Evolutionary conservation across 1,139 yeast species (phyloP).

Genomic region (Schizosaccharomyces versatilis): DNA sequence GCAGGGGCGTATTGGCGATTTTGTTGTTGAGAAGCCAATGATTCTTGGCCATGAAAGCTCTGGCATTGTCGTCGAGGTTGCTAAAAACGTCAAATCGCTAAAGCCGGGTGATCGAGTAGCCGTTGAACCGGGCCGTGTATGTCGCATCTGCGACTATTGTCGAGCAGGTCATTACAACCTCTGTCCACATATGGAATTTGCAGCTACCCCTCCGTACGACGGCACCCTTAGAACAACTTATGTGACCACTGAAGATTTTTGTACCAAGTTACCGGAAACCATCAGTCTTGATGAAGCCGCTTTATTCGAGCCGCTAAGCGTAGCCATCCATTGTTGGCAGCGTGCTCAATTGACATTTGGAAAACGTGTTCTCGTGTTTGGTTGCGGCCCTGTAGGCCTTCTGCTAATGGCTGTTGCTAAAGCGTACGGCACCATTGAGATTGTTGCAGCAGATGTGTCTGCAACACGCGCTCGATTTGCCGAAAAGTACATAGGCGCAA

Average conservation of each 20-base stretch:
- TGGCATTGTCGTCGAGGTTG: slow-evolving; percentile 39
- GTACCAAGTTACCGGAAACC: slow-evolving; percentile 54
- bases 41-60: slow-evolving; percentile 42
- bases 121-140: slow-evolving; percentile 54
- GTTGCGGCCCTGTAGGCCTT: slow-evolving; percentile 76
- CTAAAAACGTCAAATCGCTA: slow-evolving; percentile 30
- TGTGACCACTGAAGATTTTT: slow-evolving; percentile 61
- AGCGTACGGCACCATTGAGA: slow-evolving; percentile 48
- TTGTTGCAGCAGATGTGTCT: slow-evolving; percentile 38
- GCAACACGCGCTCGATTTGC: slow-evolving; percentile 28
- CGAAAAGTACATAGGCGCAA: slow-evolving; percentile 21
- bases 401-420: slow-evolving; percentile 52
- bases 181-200: slow-evolving; percentile 67
- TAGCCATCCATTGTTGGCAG: slow-evolving; percentile 59
- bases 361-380: slow-evolving; percentile 47
- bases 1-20: slow-evolving; percentile 52
- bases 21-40: slow-evolving; percentile 29
- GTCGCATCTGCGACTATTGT: slow-evolving; percentile 45
- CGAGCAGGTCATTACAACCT: slow-evolving; percentile 56
- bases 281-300: slow-evolving; percentile 67
- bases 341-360: slow-evolving; percentile 40
- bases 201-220: slow-evolving; percentile 63
- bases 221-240: slow-evolving; percentile 52
- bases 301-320: slow-evolving; percentile 59
- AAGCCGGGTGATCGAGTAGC: slow-evolving; percentile 39